Base-by-base conservation (phyloP, 768 basidiomycete genomes). In the Hemileccinum rubropunctum region DNA sequence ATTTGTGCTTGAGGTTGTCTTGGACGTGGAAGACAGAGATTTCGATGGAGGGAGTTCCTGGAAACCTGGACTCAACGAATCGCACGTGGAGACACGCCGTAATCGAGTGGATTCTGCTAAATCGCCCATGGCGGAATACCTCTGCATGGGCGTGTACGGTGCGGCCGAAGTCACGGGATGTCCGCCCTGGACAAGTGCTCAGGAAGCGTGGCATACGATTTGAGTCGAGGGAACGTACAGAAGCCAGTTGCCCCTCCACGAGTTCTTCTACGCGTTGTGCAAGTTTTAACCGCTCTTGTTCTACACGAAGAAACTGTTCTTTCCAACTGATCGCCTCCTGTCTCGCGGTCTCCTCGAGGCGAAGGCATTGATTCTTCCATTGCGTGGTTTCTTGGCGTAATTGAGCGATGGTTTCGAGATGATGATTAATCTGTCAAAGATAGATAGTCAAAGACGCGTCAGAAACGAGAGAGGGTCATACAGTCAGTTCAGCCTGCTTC, bases 261-360 rank as follows among this genome's bases (percentile, higher is more conserved):
- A 86, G 73, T 47, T 85, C 83, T 39, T 84, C 82, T 10, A 84
- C 62, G 36, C 80, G 74, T 5, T 76, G 75, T 8, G 80, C 72
- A 12, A 88, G 74, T 6, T 74, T 73, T 27, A 75, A 78, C 48
- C 86, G 77, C 49, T 88, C 85, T 48, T 83, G 75, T 53, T 90
- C 86, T 39, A 87, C 84, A 14, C 86, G 80, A 33, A 83, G 70
- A 63, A 87, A 89, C 57, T 88, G 86, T 18, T 87, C 86, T 64
- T 89, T 88, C 88, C 88, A 90, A 57, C 84, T 84, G 46, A 74
- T 73, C 0, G 86, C 79, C 52, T 77, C 75, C 27, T 68, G 69
- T 41, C 73, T 68, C 10, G 75, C 73, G 1, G 73, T 66, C 46
- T 78, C 77, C 45, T 77, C 75, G 26, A 75, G 63, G 26, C 76